phyloP scores from a whole-genome alignment of 2,329 filamentous ascomycete genomes.

The Pseudocercospora musae region DNA sequence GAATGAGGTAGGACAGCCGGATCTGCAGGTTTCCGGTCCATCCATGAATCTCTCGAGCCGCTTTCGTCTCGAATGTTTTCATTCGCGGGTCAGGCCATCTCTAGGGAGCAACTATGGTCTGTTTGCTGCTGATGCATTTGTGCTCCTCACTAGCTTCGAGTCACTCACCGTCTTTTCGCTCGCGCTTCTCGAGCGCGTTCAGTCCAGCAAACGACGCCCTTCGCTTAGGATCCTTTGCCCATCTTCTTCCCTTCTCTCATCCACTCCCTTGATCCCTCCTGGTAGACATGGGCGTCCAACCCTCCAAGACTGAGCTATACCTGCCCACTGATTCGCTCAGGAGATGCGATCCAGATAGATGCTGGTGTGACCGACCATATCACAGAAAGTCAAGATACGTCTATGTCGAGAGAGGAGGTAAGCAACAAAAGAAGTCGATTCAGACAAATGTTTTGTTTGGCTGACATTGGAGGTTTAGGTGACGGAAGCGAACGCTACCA shows the following conservation, averaged over 20 bases:
- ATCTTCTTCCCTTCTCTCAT: neutral
- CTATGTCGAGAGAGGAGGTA: slow-evolving; percentile 27
- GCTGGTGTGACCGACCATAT: slow-evolving; percentile 23
- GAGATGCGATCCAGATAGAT: slow-evolving; percentile 22
- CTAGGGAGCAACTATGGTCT: neutral
- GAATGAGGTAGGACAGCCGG: neutral
- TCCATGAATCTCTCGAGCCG: neutral
- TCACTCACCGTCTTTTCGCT: neutral
- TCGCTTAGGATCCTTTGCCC: neutral
- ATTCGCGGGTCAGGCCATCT: neutral
- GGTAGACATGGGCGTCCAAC: slow-evolving; percentile 26
- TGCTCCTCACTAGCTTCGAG: neutral
- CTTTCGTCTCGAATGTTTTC: neutral
- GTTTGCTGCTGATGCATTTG: slow-evolving; percentile 1
- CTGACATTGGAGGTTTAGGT: neutral
- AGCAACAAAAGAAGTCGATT: neutral
- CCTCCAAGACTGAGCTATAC: slow-evolving; percentile 26
- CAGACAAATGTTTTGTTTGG: neutral
- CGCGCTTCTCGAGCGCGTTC: neutral
- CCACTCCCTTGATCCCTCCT: neutral
- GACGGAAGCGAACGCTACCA: slow-evolving; percentile 26
- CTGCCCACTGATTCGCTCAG: slow-evolving; percentile 28
- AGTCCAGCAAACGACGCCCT: neutral
- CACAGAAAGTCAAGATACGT: slow-evolving; percentile 24
- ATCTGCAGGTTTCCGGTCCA: neutral